These are phyloP conservation scores for Mortierella sp. DNA, from an alignment of 371 early-diverging fungal species.

Conservation along the genomic window DNA sequence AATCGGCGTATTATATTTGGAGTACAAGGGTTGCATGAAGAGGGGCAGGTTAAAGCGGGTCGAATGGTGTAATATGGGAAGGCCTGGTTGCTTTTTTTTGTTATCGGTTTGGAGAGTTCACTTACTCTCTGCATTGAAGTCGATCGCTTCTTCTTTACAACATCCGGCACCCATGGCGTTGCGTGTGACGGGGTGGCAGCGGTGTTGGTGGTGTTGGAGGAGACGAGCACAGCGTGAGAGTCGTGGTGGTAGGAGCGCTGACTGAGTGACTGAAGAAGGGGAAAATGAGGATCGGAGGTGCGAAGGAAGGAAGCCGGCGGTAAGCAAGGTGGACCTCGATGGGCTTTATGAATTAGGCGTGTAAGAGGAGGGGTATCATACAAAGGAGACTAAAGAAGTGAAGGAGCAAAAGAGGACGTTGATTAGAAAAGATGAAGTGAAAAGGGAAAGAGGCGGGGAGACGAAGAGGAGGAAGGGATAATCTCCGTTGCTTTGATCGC, in stretches of 20 bases:
- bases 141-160: slow-evolving; percentile 66
- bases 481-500: not conserved
- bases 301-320: not conserved
- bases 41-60: not conserved
- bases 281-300: not conserved
- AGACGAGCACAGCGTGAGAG: not conserved
- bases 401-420: not conserved
- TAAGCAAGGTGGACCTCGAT: not conserved
- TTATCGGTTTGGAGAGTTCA: not conserved
- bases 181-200: not conserved
- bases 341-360: not conserved
- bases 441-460: not conserved
- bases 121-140: slow-evolving; percentile 66
- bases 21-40: not conserved
- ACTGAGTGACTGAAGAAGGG: not conserved
- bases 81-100: not conserved
- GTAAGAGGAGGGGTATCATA: not conserved
- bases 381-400: not conserved
- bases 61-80: not conserved
- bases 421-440: not conserved
- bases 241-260: not conserved
- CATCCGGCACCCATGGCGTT: slow-evolving; percentile 66
- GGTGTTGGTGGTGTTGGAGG: not conserved
- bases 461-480: not conserved
- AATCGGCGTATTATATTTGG: not conserved